Conservation (phyloP, 768 basidiomycete species). For the Leccinellum rugosiceps region DNA sequence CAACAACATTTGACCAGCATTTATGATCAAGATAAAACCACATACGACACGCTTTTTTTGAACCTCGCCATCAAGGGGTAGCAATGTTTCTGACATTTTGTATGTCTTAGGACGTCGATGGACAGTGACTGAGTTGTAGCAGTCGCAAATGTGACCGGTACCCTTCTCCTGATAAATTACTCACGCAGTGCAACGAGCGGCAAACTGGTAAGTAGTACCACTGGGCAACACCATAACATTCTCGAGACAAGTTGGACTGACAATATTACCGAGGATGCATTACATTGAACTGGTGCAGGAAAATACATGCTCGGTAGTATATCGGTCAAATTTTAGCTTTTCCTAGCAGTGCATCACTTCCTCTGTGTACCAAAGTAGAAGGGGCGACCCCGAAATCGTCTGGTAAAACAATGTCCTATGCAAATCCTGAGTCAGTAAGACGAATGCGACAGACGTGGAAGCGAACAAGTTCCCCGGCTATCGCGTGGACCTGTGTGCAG, state of each 20-base stretch:
- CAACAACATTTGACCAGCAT: not conserved
- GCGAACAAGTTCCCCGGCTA: conserved; percentile 78
- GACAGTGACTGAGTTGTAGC: not conserved
- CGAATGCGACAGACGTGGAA: conserved; percentile 1
- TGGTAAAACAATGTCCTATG: conserved; percentile 60
- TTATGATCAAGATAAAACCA: conserved; percentile 15
- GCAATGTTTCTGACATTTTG: conserved; percentile 42
- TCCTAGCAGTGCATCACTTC: conserved; percentile 59
- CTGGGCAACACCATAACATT: not conserved
- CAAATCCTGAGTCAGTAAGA: conserved; percentile 8
- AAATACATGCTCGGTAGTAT: conserved; percentile 10
- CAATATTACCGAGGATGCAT: not conserved
- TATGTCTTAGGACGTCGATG: not conserved
- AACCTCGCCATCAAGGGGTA: conserved; percentile 66
- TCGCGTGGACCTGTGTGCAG: conserved; percentile 70
- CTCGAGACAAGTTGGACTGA: not conserved
- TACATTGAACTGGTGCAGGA: conserved; percentile 1
- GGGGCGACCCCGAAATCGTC: conserved; percentile 86
- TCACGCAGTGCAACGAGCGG: conserved; percentile 18
- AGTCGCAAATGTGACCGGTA: not conserved
- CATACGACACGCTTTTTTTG: conserved; percentile 87
- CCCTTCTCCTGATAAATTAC: not conserved
- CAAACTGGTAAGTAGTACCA: not conserved
- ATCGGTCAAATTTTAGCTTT: conserved; percentile 56
- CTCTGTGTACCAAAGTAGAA: conserved; percentile 76